phyloP scores from a whole-genome alignment of 2,329 filamentous ascomycete genomes.

The Pseudopyrenochaeta lycopersici region DNA sequence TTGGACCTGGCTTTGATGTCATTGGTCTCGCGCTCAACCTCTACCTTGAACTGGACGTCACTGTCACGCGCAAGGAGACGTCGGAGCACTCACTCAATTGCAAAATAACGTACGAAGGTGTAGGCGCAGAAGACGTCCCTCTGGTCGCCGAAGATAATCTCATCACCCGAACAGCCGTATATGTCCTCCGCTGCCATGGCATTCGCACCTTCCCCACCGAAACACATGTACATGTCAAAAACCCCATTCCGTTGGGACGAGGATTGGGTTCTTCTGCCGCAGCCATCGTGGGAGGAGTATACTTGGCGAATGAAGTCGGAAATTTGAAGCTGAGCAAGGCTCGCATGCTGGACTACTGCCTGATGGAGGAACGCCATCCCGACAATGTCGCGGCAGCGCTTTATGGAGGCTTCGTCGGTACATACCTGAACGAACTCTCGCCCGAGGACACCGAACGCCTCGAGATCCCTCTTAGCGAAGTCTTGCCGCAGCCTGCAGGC shows the following conservation, averaged over 20 bases:
- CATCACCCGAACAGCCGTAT: constrained; percentile 91
- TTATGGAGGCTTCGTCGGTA: constrained; percentile 96
- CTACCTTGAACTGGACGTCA: constrained; percentile 89
- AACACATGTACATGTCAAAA: constrained; percentile 93
- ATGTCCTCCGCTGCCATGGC: constrained; percentile 91
- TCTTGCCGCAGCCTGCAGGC: constrained; percentile 87
- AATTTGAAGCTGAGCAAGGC: constrained; percentile 79
- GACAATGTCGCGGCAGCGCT: constrained; percentile 83
- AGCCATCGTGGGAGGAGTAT: constrained; percentile 94
- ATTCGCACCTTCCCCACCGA: constrained; percentile 81
- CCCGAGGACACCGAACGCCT: constrained; percentile 88
- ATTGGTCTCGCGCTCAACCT: constrained; percentile 94
- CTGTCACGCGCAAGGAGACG: constrained; percentile 66
- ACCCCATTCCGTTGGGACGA: constrained; percentile 91
- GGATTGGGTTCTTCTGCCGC: constrained; percentile 95
- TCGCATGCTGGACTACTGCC: constrained; percentile 90
- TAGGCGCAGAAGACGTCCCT: constrained; percentile 79
- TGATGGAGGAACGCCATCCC: constrained; percentile 81
- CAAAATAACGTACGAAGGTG: constrained; percentile 87
- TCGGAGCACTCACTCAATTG: constrained; percentile 77
- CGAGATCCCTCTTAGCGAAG: constrained; percentile 94
- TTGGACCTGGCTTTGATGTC: constrained; percentile 95
- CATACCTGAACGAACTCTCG: constrained; percentile 90
- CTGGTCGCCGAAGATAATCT: constrained; percentile 88
- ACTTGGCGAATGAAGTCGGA: constrained; percentile 88